Conservation (phyloP, 129 eudicot species). For the Flaveria sonorensis region DNA sequence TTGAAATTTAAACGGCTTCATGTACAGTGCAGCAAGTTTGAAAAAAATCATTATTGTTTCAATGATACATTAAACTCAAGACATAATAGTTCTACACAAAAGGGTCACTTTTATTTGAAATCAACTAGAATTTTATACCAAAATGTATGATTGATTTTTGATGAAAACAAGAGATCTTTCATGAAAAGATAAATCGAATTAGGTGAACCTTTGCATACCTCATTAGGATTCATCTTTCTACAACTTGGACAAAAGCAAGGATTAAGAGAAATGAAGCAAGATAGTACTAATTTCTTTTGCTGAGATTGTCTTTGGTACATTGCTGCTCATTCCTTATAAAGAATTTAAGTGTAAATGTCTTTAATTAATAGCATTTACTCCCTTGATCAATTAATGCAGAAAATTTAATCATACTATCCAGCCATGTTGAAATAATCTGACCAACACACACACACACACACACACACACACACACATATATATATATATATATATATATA, state of each 20-base stretch:
- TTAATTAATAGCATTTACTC: slow-evolving; percentile 22
- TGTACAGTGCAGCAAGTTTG: background rate
- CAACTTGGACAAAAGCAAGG: background rate
- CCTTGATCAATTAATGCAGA: slow-evolving; percentile 15
- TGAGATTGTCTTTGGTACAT: slow-evolving; percentile 16
- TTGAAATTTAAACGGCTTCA: slow-evolving; percentile 2
- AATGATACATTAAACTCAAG: slow-evolving; percentile 14
- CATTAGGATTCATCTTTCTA: slow-evolving; percentile 19
- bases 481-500: background rate
- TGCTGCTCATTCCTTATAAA: slow-evolving; percentile 9
- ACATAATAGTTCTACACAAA: background rate
- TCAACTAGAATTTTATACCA: background rate
- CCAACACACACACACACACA: background rate
- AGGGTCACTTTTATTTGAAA: background rate
- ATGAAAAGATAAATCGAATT: background rate
- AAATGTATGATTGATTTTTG: background rate
- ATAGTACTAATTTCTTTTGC: slow-evolving; percentile 6
- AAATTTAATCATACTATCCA: slow-evolving; percentile 10
- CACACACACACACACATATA: too few relatives aligned
- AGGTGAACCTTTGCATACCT: slow-evolving; percentile 27
- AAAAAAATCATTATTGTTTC: background rate
- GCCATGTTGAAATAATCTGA: slow-evolving; percentile 3
- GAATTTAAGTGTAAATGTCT: background rate
- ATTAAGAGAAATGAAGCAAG: slow-evolving; percentile 15
- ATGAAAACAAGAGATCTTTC: slow-evolving; percentile 5